Conservation (phyloP, 2,329 filamentous ascomycete genomes). For the Thielaviopsis euricoi region DNA sequence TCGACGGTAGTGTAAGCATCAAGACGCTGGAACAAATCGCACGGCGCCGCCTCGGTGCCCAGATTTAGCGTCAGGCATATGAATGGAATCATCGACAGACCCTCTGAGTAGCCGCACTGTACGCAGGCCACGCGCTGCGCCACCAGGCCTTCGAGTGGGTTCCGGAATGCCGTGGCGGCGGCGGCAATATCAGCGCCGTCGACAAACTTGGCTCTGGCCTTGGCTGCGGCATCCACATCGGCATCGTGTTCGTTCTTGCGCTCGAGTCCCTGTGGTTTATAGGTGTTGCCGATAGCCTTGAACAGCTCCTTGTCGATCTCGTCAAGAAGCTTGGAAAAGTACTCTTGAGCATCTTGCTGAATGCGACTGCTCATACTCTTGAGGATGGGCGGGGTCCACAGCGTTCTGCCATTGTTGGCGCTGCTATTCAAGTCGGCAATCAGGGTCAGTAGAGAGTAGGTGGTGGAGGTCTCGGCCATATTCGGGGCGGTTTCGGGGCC, state of each 20-base stretch:
- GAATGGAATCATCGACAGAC: constrained; percentile 79
- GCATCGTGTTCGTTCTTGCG: constrained; percentile 20
- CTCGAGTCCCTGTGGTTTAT: constrained; percentile 1
- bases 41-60: constrained; percentile 40
- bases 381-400: constrained; percentile 68
- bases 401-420: constrained; percentile 52
- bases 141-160: constrained; percentile 73
- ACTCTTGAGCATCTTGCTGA: constrained; percentile 96
- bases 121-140: constrained; percentile 83
- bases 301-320: constrained; percentile 65
- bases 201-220: constrained; percentile 21
- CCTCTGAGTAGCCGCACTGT: constrained; percentile 71
- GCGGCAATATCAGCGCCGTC: constrained; percentile 24
- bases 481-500: constrained; percentile 20
- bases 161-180: constrained; percentile 32
- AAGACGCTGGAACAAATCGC: constrained; percentile 62
- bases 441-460: constrained; percentile 42
- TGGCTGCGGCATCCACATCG: constrained; percentile 24
- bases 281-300: constrained; percentile 22
- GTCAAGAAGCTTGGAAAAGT: constrained; percentile 78
- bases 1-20: constrained; percentile 77
- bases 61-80: constrained; percentile 83
- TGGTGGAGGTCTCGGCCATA: constrained; percentile 11
- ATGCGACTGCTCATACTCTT: constrained; percentile 93
- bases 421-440: constrained; percentile 54